phyloP scores from a whole-genome alignment of 352 stramenopile species.

The Pseudoperonospora humuli region DNA sequence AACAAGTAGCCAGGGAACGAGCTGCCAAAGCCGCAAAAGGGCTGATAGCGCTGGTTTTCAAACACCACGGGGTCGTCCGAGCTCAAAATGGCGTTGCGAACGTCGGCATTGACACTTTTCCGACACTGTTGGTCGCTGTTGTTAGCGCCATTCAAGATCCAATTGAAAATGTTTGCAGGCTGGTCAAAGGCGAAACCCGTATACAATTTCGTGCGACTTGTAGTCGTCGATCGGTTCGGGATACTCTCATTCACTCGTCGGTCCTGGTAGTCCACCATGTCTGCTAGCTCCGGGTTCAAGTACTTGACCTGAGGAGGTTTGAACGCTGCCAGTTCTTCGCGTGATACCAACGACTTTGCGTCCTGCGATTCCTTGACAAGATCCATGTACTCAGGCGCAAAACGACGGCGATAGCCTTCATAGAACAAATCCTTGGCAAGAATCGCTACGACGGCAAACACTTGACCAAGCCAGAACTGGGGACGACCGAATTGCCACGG shows the following conservation, averaged over 20 bases:
- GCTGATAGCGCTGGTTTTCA: conserved; percentile 83
- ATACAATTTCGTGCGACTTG: conserved; percentile 42
- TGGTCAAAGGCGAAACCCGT: conserved; percentile 82
- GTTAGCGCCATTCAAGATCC: conserved; percentile 50
- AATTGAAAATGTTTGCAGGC: conserved; percentile 66
- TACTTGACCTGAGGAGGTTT: conserved; percentile 48
- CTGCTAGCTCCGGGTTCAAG: conserved; percentile 51
- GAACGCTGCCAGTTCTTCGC: conserved; percentile 40
- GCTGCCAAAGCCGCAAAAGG: conserved; percentile 76
- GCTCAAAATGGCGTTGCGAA: conserved; percentile 56
- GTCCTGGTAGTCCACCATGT: conserved; percentile 76
- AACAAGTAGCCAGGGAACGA: conserved; percentile 77
- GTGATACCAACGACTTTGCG: conserved; percentile 23
- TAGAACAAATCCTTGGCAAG: conserved; percentile 68
- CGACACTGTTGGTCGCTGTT: conserved; percentile 29
- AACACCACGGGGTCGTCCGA: conserved; percentile 77
- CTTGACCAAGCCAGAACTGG: conserved; percentile 69
- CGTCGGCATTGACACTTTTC: conserved; percentile 54
- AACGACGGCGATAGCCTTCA: conserved; percentile 53
- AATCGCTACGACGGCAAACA: conserved; percentile 60
- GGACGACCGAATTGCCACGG: conserved; percentile 61
- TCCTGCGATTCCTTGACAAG: conserved; percentile 50
- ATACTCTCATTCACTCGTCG: conserved; percentile 51
- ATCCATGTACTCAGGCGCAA: conserved; percentile 62
- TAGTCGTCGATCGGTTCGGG: conserved; percentile 34